Evolutionary conservation across 805 yeast species (phyloP).

Genomic region (Candida khao-thaluensis): DNA sequence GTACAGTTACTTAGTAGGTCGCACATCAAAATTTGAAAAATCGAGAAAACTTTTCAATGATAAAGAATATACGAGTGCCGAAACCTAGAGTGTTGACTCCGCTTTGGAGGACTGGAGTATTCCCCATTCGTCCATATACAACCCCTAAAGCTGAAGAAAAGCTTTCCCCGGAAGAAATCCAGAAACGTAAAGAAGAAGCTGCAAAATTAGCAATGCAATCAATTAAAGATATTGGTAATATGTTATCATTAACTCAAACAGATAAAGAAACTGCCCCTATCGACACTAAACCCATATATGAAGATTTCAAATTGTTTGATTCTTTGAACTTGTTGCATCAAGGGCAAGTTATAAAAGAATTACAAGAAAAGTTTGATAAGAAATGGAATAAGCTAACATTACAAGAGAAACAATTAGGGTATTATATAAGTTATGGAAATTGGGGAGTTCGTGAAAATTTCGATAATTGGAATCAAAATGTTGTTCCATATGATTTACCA

Average conservation of each 20-base stretch:
- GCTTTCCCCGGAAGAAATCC: constrained; percentile 15
- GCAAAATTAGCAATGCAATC: constrained; percentile 40
- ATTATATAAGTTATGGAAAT: constrained; percentile 64
- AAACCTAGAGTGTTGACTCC: background rate
- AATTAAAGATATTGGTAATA: constrained; percentile 37
- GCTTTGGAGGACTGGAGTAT: too few relatives aligned
- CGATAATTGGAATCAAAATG: constrained; percentile 38
- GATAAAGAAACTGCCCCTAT: constrained; percentile 47
- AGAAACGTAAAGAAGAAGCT: constrained; percentile 29
- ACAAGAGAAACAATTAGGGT: constrained; percentile 55
- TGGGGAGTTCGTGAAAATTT: constrained; percentile 69
- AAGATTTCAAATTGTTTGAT: constrained; percentile 35
- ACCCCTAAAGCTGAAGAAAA: background rate
- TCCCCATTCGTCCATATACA: background rate
- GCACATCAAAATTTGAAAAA: too few relatives aligned
- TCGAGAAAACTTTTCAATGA: background rate
- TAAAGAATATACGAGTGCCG: background rate
- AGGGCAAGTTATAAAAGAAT: constrained; percentile 54
- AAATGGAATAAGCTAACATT: constrained; percentile 54
- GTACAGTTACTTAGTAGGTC: too few relatives aligned
- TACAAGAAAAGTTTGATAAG: constrained; percentile 48
- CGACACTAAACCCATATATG: constrained; percentile 43
- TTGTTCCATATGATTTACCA: constrained; percentile 59
- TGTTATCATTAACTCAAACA: constrained; percentile 28
- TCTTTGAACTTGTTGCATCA: constrained; percentile 48